Base-by-base conservation (phyloP, 495 filamentous ascomycete species). In the Penicillium coffeae region DNA sequence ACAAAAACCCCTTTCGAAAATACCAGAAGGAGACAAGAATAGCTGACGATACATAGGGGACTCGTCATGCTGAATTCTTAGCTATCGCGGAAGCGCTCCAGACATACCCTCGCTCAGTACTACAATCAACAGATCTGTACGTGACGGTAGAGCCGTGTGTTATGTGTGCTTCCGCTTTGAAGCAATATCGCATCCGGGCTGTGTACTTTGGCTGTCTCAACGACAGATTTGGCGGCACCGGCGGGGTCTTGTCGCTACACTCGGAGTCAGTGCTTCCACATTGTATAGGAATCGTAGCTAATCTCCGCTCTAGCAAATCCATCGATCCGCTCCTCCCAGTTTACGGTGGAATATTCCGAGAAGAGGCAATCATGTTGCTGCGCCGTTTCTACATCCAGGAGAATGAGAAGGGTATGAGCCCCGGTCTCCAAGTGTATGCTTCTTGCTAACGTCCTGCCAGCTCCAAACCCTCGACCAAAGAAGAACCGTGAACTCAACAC, bases 81-180 rank as follows among this genome's bases (percentile, higher is more conserved):
- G 93, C 89, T 15, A 77, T 98, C 25, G 80, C 79, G 37, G 62
- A 77, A 33, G 76, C 87, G 50, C 73, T 88, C 10, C 64, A 67
- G 39, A 67, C 55, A 12, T 65, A 86, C 56, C 78, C 82, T 8
- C 72, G 75, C 5, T 75, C 72, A 7, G 73, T 88, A 44, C 73
- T 97, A 53, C 60, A 66, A 20, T 78, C 87, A 33, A 89, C 86
- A 35, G 83, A 86, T 56, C 79, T 97, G 21, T 98, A 98, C 64
- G 93, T 98, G 25, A 97, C 93, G 0, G 91, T 97, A 41, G 93
- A 98, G 63, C 93, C 93, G 1, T 98, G 93, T 63, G 84, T 98
- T 58, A 98, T 98, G 93, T 98, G 93, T 60, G 92, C 93, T 2
- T 90, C 89, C n/a, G 79, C 90, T 21, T 77, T 98, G 22, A 83